Evolutionary conservation across 768 basidiomycete species (phyloP).

Genomic region (Lactarius vividus): DNA sequence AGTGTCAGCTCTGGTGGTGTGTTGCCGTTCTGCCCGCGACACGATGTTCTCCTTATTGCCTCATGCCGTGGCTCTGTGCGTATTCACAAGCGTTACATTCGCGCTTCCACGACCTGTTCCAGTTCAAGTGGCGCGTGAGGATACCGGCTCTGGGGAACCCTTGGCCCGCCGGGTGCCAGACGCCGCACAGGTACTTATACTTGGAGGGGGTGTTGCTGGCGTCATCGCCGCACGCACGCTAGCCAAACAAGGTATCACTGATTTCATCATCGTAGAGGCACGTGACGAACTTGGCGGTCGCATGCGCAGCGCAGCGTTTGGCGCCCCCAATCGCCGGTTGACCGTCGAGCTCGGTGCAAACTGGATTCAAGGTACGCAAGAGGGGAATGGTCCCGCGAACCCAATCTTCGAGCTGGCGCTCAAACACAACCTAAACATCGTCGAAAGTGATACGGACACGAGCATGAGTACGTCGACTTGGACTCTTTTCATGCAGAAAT

Average conservation of each 20-base stretch:
- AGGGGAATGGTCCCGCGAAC: conserved; percentile 47
- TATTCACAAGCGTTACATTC: background rate
- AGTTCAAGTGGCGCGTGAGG: background rate
- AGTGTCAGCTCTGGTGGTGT: too few species aligned
- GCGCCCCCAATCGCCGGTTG: conserved; percentile 35
- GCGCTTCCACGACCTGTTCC: background rate
- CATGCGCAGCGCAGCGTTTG: conserved; percentile 45
- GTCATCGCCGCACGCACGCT: conserved; percentile 29
- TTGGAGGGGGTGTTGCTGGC: conserved; percentile 65
- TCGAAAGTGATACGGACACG: conserved; percentile 36
- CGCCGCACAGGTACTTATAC: conserved; percentile 48
- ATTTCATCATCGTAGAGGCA: conserved; percentile 59
- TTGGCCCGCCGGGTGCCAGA: background rate
- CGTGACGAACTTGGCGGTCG: conserved; percentile 55
- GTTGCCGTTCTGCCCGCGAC: too few species aligned
- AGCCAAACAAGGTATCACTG: conserved; percentile 46
- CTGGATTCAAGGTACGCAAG: conserved; percentile 43
- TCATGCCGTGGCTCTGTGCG: background rate
- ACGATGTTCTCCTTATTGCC: background rate
- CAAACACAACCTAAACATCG: conserved; percentile 48
- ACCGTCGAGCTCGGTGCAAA: conserved; percentile 45
- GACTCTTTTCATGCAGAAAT: background rate
- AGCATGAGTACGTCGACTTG: conserved; percentile 33
- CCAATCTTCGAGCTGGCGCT: conserved; percentile 53
- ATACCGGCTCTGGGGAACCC: background rate